Evolutionary conservation across 208 protist genomes (phyloP), one percentile per base, ranked within the genome.

Genomic region (Leishmania guyanensis): DNA sequence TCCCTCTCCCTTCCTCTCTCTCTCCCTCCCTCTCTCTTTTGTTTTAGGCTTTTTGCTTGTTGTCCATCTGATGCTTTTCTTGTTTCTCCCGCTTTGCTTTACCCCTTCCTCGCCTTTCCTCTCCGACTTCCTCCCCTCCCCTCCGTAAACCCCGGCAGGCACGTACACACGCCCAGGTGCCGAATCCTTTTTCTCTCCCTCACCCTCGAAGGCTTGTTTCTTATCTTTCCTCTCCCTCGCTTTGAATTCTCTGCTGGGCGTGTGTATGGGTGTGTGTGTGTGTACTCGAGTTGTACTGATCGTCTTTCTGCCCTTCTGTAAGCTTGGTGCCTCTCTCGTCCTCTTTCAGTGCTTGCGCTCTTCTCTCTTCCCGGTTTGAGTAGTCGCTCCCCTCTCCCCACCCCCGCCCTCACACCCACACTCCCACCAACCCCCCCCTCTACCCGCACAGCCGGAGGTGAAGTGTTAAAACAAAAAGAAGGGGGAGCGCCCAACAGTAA

Each of bases 21-120:
- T 8, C 65, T 1, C 22, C 20, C 20, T 46, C 8, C 29, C 20
- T 26, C 65, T 16, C 39, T 29, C 51, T 60, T 64, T 36, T 60
- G 10, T 46, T 76, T 36, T 75, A 26, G 17, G 4, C 36, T 58
- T 26, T 16, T 29, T 22, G 8, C 14, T 33, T 62, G 29, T 62
- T 56, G 48, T 58, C 50, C 48, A 17, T 39, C 22, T 20, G 22
- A 33, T n/a, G 17, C 46, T 73, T 74, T 43, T 58, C 26, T 46
- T 2, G 58, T 62, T 51, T 73, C 33, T 86, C 43, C 51, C 58
- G n/a, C 72, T 46, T 70, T 79, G 71, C 50, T 76, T 81, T 64
- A 54, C 46, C 78, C 78, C 74, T 72, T 77, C 79, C 43, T 75
- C 75, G 22, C 60, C 14, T 82, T 53, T 75, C 50, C 71, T 48